phyloP scores from a whole-genome alignment of 2,329 filamentous ascomycete species.

The Ophiocordyceps camponoti-leonardi region DNA sequence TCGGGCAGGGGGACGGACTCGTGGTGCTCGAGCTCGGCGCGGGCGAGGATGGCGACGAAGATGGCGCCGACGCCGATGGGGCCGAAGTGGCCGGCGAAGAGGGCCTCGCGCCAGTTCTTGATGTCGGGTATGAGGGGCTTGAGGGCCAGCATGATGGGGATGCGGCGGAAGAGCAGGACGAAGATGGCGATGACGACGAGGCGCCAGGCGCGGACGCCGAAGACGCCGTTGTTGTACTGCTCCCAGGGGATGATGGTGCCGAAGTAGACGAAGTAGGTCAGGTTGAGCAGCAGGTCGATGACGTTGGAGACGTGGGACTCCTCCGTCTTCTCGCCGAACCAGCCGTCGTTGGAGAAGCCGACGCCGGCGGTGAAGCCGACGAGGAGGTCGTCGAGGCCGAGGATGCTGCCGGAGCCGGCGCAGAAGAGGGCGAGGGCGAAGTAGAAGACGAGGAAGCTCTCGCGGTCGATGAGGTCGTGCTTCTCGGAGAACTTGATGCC shows the following conservation, averaged over 20 bases:
- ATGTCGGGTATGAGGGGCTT: constrained; percentile 93
- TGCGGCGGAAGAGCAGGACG: constrained; percentile 87
- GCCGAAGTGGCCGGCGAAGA: constrained; percentile 94
- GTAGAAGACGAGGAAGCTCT: constrained; percentile 97
- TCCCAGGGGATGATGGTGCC: constrained; percentile 95
- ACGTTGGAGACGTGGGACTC: constrained; percentile 98
- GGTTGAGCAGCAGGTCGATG: constrained; percentile 89
- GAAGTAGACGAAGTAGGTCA: constrained; percentile 96
- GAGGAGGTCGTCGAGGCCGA: constrained; percentile 84
- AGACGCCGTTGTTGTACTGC: constrained; percentile 58
- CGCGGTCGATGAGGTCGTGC: constrained; percentile 74
- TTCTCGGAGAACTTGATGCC: constrained; percentile 79
- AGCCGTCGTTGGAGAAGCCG: constrained; percentile 98
- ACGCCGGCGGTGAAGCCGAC: constrained; percentile 92
- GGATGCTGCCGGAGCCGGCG: constrained; percentile 77
- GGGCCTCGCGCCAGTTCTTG: constrained; percentile 92
- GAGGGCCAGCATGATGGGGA: constrained; percentile 80
- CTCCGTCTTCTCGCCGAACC: constrained; percentile 96
- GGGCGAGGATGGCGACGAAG: constrained; percentile 81
- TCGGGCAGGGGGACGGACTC: constrained; percentile 55
- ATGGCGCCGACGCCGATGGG: constrained; percentile 95
- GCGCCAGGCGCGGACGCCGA: constrained; percentile 74
- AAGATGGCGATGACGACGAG: constrained; percentile 87
- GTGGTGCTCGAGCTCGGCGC: constrained; percentile 73
- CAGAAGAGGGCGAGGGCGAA: constrained; percentile 93